These are phyloP conservation scores for Amanita muscaria DNA, from an alignment of 768 basidiomycete genomes.

Conservation along the genomic window DNA sequence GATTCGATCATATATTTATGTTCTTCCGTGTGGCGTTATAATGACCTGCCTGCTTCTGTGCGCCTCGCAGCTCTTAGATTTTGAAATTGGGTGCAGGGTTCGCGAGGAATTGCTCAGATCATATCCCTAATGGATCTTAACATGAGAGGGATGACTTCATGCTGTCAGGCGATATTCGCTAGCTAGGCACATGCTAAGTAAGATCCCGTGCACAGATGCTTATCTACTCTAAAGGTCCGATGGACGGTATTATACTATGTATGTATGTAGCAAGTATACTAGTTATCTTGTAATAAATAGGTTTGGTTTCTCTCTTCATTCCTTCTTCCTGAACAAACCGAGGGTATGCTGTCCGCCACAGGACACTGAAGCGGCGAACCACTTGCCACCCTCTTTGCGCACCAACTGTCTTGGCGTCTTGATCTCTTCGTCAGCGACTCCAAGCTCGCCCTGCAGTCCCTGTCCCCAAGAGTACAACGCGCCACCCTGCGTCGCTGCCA, in stretches of 20 bases:
- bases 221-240: background rate
- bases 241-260: background rate
- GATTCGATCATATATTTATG: no score
- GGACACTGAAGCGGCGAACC: slow-evolving; percentile 55
- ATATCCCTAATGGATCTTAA: no score
- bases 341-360: slow-evolving; percentile 79
- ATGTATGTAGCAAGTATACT: background rate
- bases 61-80: no score
- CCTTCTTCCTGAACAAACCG: slow-evolving; percentile 62
- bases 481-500: slow-evolving; percentile 59
- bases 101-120: no score
- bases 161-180: no score
- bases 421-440: slow-evolving; percentile 51
- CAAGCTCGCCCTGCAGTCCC: slow-evolving; percentile 70
- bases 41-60: no score
- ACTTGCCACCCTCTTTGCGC: slow-evolving; percentile 61
- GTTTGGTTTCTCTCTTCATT: slow-evolving; percentile 34
- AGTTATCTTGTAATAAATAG: slow-evolving; percentile 2
- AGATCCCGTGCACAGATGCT: no score
- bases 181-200: no score
- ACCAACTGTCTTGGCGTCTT: slow-evolving; percentile 60
- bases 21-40: no score
- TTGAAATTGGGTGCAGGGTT: no score
- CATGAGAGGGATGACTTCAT: no score
- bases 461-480: slow-evolving; percentile 73